phyloP scores from a whole-genome alignment of 1,139 yeast species.

The Geotrichum armillariae region DNA sequence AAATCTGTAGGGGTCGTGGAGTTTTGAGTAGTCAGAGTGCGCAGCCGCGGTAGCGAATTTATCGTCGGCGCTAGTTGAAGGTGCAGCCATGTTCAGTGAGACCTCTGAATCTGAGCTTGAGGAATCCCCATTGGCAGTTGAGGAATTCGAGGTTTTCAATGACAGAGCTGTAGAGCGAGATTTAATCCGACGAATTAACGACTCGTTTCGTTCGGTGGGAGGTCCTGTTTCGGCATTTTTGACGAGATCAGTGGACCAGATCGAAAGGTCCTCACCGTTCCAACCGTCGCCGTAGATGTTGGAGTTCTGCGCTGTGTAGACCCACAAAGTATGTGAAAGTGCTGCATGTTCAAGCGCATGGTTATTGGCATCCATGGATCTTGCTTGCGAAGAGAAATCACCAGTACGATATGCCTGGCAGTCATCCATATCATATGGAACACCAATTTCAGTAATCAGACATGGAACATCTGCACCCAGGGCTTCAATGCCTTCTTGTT shows the following conservation, averaged over 20 bases:
- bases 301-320: slow-evolving; percentile 68
- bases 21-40: slow-evolving; percentile 17
- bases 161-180: slow-evolving; percentile 2
- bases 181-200: slow-evolving; percentile 5
- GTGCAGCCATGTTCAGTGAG: neutral
- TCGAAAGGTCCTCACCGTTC: slow-evolving; percentile 91
- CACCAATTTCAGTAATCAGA: slow-evolving; percentile 90
- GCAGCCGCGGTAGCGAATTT: neutral
- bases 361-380: slow-evolving; percentile 80
- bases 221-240: slow-evolving; percentile 6
- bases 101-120: slow-evolving; percentile 14
- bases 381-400: slow-evolving; percentile 67
- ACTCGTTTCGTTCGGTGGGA: neutral
- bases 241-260: slow-evolving; percentile 63
- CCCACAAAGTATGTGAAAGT: slow-evolving; percentile 81
- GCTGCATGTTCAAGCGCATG: slow-evolving; percentile 73
- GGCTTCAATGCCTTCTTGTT: slow-evolving; percentile 52
- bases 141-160: neutral
- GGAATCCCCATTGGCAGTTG: neutral
- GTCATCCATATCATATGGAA: slow-evolving; percentile 93
- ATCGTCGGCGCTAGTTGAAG: neutral
- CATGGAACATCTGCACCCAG: slow-evolving; percentile 44
- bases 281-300: slow-evolving; percentile 88
- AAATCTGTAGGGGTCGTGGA: slow-evolving; percentile 18
- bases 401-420: slow-evolving; percentile 67